Evolutionary conservation across 2,329 filamentous ascomycete species (phyloP).

Genomic region (Macrophomina tecta): DNA sequence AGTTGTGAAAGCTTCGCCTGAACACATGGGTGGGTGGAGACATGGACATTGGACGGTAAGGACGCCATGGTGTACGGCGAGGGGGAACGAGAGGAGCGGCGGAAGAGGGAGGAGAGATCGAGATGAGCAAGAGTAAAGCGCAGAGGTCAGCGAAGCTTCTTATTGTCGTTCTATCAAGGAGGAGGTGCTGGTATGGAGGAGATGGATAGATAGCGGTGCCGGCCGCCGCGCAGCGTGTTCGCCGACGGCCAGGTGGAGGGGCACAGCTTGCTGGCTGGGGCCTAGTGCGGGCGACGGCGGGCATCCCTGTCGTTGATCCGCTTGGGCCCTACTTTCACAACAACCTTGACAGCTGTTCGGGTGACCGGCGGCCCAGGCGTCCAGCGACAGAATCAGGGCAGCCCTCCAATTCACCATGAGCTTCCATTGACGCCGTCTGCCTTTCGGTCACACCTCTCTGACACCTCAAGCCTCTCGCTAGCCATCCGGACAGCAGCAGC

Average conservation of each 20-base stretch:
- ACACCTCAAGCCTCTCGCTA: neutral
- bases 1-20: constrained; percentile 89
- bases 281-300: constrained; percentile 12
- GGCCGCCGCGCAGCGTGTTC: constrained; percentile 5
- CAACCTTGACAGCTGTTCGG: neutral
- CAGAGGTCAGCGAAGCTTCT: constrained; percentile 3
- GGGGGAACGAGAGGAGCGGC: neutral
- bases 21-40: constrained; percentile 86
- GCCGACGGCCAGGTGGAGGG: constrained; percentile 21
- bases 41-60: constrained; percentile 66
- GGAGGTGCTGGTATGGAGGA: neutral
- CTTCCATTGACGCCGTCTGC: neutral
- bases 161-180: constrained; percentile 20
- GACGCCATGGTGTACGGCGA: constrained; percentile 37
- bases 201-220: constrained; percentile 7
- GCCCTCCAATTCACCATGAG: constrained; percentile 7
- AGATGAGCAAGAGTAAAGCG: neutral
- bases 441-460: neutral
- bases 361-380: neutral
- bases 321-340: neutral
- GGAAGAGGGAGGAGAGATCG: neutral
- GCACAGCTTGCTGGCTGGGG: constrained; percentile 14
- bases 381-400: constrained; percentile 5
- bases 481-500: neutral
- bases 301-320: constrained; percentile 19